These are phyloP conservation scores for Calonectria hongkongensis DNA, from an alignment of 2,329 filamentous ascomycete species.

Conservation along the genomic window DNA sequence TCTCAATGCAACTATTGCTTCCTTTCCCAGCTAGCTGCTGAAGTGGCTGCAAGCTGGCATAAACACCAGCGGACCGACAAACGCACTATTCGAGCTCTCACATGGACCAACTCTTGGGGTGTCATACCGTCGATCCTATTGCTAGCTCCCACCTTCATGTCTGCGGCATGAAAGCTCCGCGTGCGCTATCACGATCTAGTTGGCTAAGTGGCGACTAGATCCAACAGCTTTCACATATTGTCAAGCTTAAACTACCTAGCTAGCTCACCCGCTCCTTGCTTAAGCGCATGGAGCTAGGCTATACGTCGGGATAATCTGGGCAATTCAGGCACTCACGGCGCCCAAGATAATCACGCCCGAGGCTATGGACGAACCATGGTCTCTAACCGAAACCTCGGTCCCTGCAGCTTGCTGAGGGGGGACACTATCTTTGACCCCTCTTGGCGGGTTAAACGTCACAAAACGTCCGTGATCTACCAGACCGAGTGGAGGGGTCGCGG, in stretches of 20 bases:
- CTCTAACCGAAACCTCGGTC: conserved; percentile 3
- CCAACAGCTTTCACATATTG: background rate
- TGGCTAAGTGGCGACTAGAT: background rate
- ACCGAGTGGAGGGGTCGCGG: background rate
- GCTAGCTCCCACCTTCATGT: background rate
- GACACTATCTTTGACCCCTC: background rate
- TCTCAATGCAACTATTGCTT: conserved; percentile 16
- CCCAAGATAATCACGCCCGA: conserved; percentile 1
- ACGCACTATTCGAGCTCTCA: conserved; percentile 20
- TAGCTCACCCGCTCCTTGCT: background rate
- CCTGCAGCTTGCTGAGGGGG: background rate
- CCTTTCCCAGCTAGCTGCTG: background rate
- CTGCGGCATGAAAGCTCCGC: conserved; percentile 1
- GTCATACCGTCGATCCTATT: conserved; percentile 3
- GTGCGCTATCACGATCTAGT: background rate
- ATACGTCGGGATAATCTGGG: conserved; percentile 10
- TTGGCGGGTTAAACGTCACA: conserved; percentile 9
- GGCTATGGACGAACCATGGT: background rate
- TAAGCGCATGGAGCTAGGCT: background rate
- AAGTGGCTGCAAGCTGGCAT: conserved; percentile 11
- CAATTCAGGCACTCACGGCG: background rate
- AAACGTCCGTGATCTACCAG: conserved; percentile 13
- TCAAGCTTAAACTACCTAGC: background rate
- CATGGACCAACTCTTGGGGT: conserved; percentile 9
- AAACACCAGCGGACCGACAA: conserved; percentile 16